A percentile compares a stretch with the other conserved stretches of the same genome.
These are phyloP conservation scores for Melampsora occidentalis DNA, from an alignment of 1,284 basidiomycete species.

Conservation along the genomic window DNA sequence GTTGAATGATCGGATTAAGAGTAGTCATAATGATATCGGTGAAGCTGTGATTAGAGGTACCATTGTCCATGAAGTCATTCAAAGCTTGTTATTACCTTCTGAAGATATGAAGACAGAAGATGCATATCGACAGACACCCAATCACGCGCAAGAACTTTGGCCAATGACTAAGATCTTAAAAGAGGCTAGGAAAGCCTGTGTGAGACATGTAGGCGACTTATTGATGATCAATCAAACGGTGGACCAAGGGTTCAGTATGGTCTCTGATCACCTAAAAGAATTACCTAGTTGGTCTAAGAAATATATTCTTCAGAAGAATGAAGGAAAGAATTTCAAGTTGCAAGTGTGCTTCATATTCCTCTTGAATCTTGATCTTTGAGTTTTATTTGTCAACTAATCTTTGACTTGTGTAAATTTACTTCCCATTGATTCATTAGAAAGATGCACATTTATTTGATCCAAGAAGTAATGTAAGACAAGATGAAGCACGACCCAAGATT, in stretches of 20 bases:
- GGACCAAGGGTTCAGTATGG: slow-evolving; percentile 38
- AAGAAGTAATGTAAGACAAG: slow-evolving; percentile 55
- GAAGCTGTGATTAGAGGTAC: slow-evolving; percentile 73
- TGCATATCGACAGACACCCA: neutral
- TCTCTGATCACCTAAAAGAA: slow-evolving; percentile 15
- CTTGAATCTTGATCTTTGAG: neutral
- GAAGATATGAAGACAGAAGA: slow-evolving; percentile 56
- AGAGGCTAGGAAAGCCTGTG: slow-evolving; percentile 35
- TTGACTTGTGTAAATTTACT: neutral
- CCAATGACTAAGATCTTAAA: neutral
- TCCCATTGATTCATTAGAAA: slow-evolving; percentile 45
- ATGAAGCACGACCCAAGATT: slow-evolving; percentile 60
- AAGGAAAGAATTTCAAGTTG: slow-evolving; percentile 4
- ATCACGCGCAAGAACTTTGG: slow-evolving; percentile 15
- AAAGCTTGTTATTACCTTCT: slow-evolving; percentile 65
- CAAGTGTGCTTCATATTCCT: slow-evolving; percentile 3
- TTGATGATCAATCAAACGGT: slow-evolving; percentile 37
- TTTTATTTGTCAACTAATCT: neutral
- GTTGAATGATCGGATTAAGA: slow-evolving; percentile 62
- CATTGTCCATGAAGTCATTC: slow-evolving; percentile 82
- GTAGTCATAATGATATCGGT: slow-evolving; percentile 24
- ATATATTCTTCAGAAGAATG: slow-evolving; percentile 6
- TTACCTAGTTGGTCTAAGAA: slow-evolving; percentile 31
- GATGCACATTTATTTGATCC: slow-evolving; percentile 68
- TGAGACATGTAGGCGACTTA: slow-evolving; percentile 29